Conservation (phyloP, 2,329 filamentous ascomycete species). For the Colletotrichum caudatum region DNA sequence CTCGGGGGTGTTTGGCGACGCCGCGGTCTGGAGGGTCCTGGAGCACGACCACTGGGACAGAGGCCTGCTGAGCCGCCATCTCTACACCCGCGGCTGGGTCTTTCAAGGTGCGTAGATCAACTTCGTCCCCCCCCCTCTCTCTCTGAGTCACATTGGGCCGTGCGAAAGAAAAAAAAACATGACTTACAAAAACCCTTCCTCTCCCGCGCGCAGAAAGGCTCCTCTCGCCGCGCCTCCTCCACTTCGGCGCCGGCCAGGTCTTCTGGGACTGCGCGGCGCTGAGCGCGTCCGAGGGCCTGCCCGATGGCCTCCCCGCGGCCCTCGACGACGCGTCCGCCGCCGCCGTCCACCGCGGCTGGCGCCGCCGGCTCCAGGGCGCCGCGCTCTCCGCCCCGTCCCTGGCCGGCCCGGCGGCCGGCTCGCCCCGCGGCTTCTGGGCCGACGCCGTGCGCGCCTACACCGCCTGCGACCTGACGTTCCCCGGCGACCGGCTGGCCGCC, state of each 20-base stretch:
- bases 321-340: conserved; percentile 16
- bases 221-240: conserved; percentile 44
- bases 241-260: conserved; percentile 42
- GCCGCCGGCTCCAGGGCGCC: conserved; percentile 15
- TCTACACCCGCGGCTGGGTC: conserved; percentile 35
- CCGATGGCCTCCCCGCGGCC: conserved; percentile 38
- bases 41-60: conserved; percentile 24
- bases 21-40: conserved; percentile 1
- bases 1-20: background rate
- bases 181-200: background rate
- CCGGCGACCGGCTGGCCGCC: conserved; percentile 40
- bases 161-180: background rate
- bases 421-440: conserved; percentile 42
- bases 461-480: conserved; percentile 38
- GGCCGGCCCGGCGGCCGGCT: background rate
- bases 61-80: conserved; percentile 6
- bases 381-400: background rate
- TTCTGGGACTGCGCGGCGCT: conserved; percentile 46
- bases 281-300: conserved; percentile 43
- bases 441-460: conserved; percentile 43
- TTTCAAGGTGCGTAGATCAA: conserved; percentile 20
- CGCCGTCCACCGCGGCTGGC: conserved; percentile 15
- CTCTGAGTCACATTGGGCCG: background rate
- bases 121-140: no score
- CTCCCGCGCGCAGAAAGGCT: conserved; percentile 24